These are phyloP conservation scores for Ilyonectria robusta DNA, from an alignment of 2,329 filamentous ascomycete species.

Conservation along the genomic window DNA sequence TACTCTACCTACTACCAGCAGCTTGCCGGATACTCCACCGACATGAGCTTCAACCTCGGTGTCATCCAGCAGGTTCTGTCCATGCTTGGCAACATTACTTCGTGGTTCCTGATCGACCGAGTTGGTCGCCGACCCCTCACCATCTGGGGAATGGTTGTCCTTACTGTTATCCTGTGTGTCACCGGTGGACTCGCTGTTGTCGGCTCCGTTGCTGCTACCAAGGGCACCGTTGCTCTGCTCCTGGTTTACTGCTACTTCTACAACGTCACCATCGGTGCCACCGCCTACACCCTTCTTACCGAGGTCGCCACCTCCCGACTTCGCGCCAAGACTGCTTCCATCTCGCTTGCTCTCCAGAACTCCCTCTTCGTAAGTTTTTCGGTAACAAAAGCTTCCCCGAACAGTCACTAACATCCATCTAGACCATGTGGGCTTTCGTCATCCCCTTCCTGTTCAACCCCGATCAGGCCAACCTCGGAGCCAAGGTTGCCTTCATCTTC, in stretches of 20 bases:
- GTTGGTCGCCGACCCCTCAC: slow-evolving; percentile 35
- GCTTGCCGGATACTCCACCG: slow-evolving; percentile 36
- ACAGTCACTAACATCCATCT: not conserved
- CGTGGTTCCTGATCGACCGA: slow-evolving; percentile 39
- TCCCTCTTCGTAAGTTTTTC: slow-evolving; percentile 32
- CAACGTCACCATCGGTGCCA: slow-evolving; percentile 40
- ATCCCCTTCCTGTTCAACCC: slow-evolving; percentile 42
- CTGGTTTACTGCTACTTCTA: slow-evolving; percentile 38
- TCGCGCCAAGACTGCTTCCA: slow-evolving; percentile 37
- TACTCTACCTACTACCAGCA: slow-evolving; percentile 41
- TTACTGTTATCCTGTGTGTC: slow-evolving; percentile 32
- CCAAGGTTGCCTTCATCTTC: slow-evolving; percentile 48
- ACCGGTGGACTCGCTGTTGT: slow-evolving; percentile 35
- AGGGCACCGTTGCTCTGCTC: slow-evolving; percentile 33
- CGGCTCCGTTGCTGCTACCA: slow-evolving; percentile 30
- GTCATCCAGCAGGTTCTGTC: slow-evolving; percentile 38
- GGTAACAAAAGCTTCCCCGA: not conserved
- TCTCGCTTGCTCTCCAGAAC: slow-evolving; percentile 37
- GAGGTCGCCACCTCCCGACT: slow-evolving; percentile 38
- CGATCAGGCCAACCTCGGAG: slow-evolving; percentile 40
- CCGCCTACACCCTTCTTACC: slow-evolving; percentile 35
- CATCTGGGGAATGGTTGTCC: slow-evolving; percentile 28
- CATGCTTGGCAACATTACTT: slow-evolving; percentile 36
- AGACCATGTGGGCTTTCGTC: slow-evolving; percentile 41
- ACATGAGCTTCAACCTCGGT: slow-evolving; percentile 34